Conservation (phyloP, 345 rosid species). For the Erodium maritimum region DNA sequence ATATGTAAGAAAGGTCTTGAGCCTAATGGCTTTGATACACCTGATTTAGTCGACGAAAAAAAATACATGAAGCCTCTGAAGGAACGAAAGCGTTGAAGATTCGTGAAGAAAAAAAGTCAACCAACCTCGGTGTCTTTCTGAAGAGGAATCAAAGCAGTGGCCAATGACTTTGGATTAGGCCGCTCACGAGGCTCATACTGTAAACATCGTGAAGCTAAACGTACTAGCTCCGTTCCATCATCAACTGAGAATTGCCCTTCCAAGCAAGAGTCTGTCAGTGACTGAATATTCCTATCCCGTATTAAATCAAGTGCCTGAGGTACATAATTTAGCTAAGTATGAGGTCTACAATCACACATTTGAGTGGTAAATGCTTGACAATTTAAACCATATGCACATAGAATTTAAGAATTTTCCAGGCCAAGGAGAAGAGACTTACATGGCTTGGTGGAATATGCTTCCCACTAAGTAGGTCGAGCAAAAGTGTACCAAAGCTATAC, state of each 20-base stretch:
- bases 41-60: no score
- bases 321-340: constrained; percentile 7
- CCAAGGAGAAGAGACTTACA: constrained; percentile 31
- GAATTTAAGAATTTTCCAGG: neutral
- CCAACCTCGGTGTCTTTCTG: constrained; percentile 73
- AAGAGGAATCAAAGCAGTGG: constrained; percentile 57
- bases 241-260: constrained; percentile 67
- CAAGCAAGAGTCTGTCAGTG: constrained; percentile 76
- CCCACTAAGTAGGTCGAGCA: constrained; percentile 89
- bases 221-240: constrained; percentile 68
- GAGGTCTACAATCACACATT: neutral
- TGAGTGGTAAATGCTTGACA: no score
- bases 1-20: no score
- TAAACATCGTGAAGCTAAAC: constrained; percentile 69
- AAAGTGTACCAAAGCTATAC: constrained; percentile 83
- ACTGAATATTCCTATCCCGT: constrained; percentile 71
- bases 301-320: constrained; percentile 82
- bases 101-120: constrained; percentile 1
- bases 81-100: neutral
- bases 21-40: no score
- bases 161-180: constrained; percentile 63
- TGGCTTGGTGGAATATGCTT: constrained; percentile 97
- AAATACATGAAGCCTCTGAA: no score
- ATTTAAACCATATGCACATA: neutral
- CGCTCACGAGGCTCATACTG: constrained; percentile 77